These are phyloP conservation scores for Backusella morwellensis DNA, from an alignment of 192 early-diverging fungal genomes.

Conservation along the genomic window DNA sequence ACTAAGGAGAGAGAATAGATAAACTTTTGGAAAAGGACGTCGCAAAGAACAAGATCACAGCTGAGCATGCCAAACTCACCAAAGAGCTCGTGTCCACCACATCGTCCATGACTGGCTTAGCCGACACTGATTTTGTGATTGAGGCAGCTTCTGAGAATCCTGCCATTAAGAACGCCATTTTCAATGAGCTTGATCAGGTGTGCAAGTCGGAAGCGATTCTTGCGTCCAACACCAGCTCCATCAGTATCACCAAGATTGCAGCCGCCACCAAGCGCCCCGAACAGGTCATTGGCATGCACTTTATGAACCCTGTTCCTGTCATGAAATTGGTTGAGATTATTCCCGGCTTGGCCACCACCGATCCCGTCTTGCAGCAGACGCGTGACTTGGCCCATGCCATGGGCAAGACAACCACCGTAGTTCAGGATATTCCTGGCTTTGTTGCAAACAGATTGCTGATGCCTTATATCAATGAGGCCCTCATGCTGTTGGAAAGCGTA, in stretches of 20 bases:
- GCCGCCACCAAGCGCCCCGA: slow-evolving; percentile 81
- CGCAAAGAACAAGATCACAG: slow-evolving; percentile 81
- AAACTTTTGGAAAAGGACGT: slow-evolving; percentile 87
- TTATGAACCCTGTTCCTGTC: slow-evolving; percentile 98
- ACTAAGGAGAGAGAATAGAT: slow-evolving; percentile 46
- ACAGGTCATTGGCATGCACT: slow-evolving; percentile 98
- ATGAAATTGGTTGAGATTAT: slow-evolving; percentile 98
- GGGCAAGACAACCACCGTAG: slow-evolving; percentile 92
- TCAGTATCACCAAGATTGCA: slow-evolving; percentile 96
- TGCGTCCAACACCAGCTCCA: slow-evolving; percentile 96
- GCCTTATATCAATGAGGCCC: slow-evolving; percentile 99
- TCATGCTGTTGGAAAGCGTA: slow-evolving; percentile 81
- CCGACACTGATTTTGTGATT: slow-evolving; percentile 81
- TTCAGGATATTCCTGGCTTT: slow-evolving; percentile 92
- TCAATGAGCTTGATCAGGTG: slow-evolving; percentile 68
- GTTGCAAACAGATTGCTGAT: slow-evolving; percentile 97
- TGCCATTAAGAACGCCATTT: slow-evolving; percentile 79
- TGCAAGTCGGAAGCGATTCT: slow-evolving; percentile 75
- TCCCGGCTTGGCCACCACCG: slow-evolving; percentile 84
- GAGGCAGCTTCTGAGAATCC: slow-evolving; percentile 92
- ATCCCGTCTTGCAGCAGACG: slow-evolving; percentile 69
- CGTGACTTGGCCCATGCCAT: slow-evolving; percentile 75
- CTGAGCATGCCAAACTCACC: slow-evolving; percentile 64
- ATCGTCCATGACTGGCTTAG: slow-evolving; percentile 57
- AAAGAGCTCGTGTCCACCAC: slow-evolving; percentile 63